These are phyloP conservation scores for Karstenula rhodostoma DNA, from an alignment of 2,329 filamentous ascomycete species.

Conservation along the genomic window DNA sequence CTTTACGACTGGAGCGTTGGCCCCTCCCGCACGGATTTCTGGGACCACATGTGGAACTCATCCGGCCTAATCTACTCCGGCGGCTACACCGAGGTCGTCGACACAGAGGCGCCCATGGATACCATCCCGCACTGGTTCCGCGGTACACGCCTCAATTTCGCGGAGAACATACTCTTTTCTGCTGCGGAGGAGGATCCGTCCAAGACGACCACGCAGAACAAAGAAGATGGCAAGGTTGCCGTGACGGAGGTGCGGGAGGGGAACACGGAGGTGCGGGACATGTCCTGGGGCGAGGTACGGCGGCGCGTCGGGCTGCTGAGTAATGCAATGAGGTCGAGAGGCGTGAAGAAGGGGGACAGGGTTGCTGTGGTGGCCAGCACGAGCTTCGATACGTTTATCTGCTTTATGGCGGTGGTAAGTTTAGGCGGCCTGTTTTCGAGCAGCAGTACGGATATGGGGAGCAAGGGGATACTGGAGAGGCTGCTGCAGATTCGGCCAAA, in stretches of 20 bases:
- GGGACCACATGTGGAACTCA: conserved; percentile 43
- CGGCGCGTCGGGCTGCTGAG: conserved; percentile 65
- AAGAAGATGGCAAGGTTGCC: conserved; percentile 76
- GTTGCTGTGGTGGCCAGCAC: conserved; percentile 80
- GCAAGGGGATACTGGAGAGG: conserved; percentile 77
- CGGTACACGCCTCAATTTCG: conserved; percentile 77
- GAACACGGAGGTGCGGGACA: conserved; percentile 57
- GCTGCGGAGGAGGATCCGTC: conserved; percentile 53
- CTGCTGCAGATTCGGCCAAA: conserved; percentile 77
- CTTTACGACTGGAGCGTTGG: conserved; percentile 74
- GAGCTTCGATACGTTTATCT: conserved; percentile 74
- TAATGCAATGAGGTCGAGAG: conserved; percentile 71
- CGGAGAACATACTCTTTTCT: conserved; percentile 80
- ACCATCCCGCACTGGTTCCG: conserved; percentile 79
- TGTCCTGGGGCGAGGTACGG: conserved; percentile 75
- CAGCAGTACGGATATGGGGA: conserved; percentile 83
- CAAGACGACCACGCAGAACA: conserved; percentile 63
- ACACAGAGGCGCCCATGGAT: conserved; percentile 75
- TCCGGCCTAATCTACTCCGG: conserved; percentile 43
- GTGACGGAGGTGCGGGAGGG: conserved; percentile 78
- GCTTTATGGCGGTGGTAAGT: conserved; percentile 74
- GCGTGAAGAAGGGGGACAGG: conserved; percentile 75
- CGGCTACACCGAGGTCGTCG: conserved; percentile 61
- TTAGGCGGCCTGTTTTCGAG: conserved; percentile 79
- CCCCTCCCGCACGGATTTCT: conserved; percentile 60